Evolutionary conservation across 345 rosid genomes (phyloP).

Genomic region (Cardamine occulta): DNA sequence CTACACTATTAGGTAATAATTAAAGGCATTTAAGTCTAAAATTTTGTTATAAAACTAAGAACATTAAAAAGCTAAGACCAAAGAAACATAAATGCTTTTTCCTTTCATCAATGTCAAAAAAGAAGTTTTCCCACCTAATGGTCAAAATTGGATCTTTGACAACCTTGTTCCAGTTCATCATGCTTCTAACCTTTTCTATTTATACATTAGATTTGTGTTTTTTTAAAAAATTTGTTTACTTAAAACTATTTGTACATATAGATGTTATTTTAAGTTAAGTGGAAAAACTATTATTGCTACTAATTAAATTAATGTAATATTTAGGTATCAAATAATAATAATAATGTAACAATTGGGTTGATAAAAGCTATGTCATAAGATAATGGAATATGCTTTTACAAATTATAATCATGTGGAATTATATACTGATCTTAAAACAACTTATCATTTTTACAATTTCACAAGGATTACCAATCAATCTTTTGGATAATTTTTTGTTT

Average conservation of each 20-base stretch:
- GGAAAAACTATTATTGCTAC: neutral
- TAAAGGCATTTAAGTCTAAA: slow-evolving; percentile 26
- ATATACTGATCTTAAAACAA: neutral
- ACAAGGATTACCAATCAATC: neutral
- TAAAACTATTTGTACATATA: neutral
- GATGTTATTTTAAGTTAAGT: neutral
- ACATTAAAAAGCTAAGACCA: slow-evolving; percentile 31
- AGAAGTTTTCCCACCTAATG: slow-evolving; percentile 41
- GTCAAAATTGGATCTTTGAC: slow-evolving; percentile 48
- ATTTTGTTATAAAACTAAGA: slow-evolving; percentile 10
- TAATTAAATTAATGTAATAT: neutral
- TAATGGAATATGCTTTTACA: neutral
- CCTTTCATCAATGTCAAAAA: slow-evolving; percentile 44
- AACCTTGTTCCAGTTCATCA: slow-evolving; percentile 34
- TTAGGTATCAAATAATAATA: no score
- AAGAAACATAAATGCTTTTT: slow-evolving; percentile 43
- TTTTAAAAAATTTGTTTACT: no score
- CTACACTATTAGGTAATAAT: slow-evolving; percentile 41
- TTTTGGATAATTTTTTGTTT: neutral
- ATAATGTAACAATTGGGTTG: neutral
- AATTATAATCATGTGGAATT: neutral
- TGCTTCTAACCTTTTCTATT: slow-evolving; percentile 23
- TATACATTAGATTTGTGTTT: neutral
- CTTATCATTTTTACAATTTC: neutral
- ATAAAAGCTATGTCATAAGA: neutral